A percentile compares a stretch with the other conserved stretches of the same genome.
Evolutionary conservation across 2,329 filamentous ascomycete species (phyloP).

Genomic region (Cordyceps javanica): DNA sequence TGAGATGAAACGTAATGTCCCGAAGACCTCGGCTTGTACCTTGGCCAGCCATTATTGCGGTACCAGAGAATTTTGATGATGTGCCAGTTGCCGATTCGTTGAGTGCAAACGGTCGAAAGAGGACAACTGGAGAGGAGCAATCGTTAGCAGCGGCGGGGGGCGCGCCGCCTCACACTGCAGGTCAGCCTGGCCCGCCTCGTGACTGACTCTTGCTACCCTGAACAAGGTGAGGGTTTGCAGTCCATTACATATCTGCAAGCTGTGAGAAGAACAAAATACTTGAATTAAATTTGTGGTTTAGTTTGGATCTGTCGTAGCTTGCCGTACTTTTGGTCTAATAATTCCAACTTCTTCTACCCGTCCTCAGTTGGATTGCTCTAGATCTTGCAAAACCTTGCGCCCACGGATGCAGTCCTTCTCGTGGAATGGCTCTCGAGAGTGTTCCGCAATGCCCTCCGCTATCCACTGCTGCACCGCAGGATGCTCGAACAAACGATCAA

Average conservation of each 20-base stretch:
- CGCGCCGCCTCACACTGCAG: no score
- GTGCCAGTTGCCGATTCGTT: background rate
- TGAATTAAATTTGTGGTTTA: no score
- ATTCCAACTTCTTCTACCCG: no score
- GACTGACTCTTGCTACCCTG: no score
- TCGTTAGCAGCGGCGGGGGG: no score
- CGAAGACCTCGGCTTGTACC: slow-evolving; percentile 24
- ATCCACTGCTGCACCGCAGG: slow-evolving; percentile 33
- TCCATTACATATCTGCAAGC: no score
- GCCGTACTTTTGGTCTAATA: no score
- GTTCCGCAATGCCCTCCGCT: slow-evolving; percentile 30
- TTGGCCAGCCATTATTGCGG: slow-evolving; percentile 2
- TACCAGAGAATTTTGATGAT: background rate
- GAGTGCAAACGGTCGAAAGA: background rate
- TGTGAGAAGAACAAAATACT: no score
- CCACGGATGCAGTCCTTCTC: slow-evolving; percentile 31
- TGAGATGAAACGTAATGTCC: slow-evolving; percentile 66
- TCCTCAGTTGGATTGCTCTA: slow-evolving; percentile 14
- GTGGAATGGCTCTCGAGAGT: slow-evolving; percentile 29
- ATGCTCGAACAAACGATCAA: slow-evolving; percentile 27
- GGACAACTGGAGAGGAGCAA: no score
- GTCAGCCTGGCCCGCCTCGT: no score
- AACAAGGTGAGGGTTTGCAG: no score
- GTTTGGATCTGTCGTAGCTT: no score
- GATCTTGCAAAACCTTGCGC: slow-evolving; percentile 25